A percentile compares a stretch with the other conserved stretches of the same genome.
phyloP scores from a whole-genome alignment of 805 yeast species.

The Yarrowia sp. region DNA sequence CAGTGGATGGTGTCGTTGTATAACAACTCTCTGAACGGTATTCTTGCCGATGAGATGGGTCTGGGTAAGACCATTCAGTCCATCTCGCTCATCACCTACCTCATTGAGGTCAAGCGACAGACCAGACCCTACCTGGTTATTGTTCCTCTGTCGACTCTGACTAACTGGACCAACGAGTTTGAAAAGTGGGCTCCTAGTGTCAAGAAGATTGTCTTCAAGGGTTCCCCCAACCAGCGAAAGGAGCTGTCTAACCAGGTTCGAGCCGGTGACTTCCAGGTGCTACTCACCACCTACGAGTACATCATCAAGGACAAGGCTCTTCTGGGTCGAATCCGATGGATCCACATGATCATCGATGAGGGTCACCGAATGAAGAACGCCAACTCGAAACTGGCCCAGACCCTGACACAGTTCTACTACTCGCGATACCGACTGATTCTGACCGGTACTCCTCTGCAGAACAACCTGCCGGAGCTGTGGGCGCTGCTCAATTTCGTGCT shows the following conservation, averaged over 20 bases:
- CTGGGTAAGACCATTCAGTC: slow-evolving; percentile 96
- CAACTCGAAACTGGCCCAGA: slow-evolving; percentile 79
- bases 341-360: slow-evolving; percentile 97
- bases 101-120: slow-evolving; percentile 71
- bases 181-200: slow-evolving; percentile 96
- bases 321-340: slow-evolving; percentile 80
- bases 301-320: slow-evolving; percentile 85
- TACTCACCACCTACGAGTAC: slow-evolving; percentile 91
- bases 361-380: slow-evolving; percentile 98
- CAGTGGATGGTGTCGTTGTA: slow-evolving; percentile 98
- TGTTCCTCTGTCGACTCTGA: slow-evolving; percentile 89
- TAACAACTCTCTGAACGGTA: slow-evolving; percentile 93
- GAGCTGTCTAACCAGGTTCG: slow-evolving; percentile 66
- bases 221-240: slow-evolving; percentile 85
- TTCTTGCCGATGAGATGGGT: slow-evolving; percentile 98
- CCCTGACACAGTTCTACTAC: slow-evolving; percentile 79
- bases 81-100: slow-evolving; percentile 78
- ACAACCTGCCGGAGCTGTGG: slow-evolving; percentile 95
- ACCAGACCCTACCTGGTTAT: slow-evolving; percentile 87
- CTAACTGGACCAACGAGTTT: slow-evolving; percentile 94
- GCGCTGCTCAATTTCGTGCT: slow-evolving; percentile 89
- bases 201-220: slow-evolving; percentile 82
- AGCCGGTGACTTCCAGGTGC: slow-evolving; percentile 80
- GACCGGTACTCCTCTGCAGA: slow-evolving; percentile 96
- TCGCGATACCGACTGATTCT: slow-evolving; percentile 84